Percentiles rank a stretch among this genome's conserved stretches.
phyloP scores from a whole-genome alignment of 768 basidiomycete species.

The Calocybe cyanea region DNA sequence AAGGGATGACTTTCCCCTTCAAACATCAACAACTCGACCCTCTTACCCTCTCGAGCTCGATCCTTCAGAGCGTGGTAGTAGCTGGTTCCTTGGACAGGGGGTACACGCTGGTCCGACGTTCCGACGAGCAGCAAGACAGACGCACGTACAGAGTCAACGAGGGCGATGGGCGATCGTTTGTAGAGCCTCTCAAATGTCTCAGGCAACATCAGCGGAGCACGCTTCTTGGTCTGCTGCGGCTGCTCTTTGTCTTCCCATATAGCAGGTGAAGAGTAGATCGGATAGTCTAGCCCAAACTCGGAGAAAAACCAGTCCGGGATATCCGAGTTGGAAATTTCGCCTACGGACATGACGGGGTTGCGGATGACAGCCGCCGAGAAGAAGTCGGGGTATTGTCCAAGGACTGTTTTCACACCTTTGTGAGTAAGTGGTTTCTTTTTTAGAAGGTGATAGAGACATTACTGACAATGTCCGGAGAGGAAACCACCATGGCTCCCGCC shows the following conservation, averaged over 20 bases:
- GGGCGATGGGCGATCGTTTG: slow-evolving; percentile 50
- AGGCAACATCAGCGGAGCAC: slow-evolving; percentile 38
- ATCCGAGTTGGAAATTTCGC: slow-evolving; percentile 53
- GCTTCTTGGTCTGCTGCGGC: slow-evolving; percentile 3
- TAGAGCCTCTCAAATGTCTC: slow-evolving; percentile 41
- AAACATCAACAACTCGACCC: slow-evolving; percentile 57
- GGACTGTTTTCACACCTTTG: slow-evolving; percentile 35
- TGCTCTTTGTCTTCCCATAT: slow-evolving; percentile 2
- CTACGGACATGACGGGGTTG: slow-evolving; percentile 66
- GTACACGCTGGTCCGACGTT: slow-evolving; percentile 55
- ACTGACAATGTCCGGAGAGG: slow-evolving; percentile 53
- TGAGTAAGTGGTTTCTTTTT: background rate
- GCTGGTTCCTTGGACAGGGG: slow-evolving; percentile 55
- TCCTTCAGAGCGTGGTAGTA: slow-evolving; percentile 68
- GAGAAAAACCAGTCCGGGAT: slow-evolving; percentile 68
- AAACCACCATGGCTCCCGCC: slow-evolving; percentile 77
- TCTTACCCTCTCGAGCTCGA: slow-evolving; percentile 14
- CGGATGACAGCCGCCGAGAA: slow-evolving; percentile 62
- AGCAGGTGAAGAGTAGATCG: slow-evolving; percentile 29
- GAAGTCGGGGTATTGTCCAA: slow-evolving; percentile 56
- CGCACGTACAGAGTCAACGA: slow-evolving; percentile 45
- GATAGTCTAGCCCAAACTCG: slow-evolving; percentile 41
- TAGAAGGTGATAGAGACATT: too few relatives aligned
- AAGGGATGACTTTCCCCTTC: slow-evolving; percentile 60
- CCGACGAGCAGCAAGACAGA: slow-evolving; percentile 62